These are phyloP conservation scores for Mycena leptocephala DNA, from an alignment of 768 basidiomycete genomes.

Conservation along the genomic window DNA sequence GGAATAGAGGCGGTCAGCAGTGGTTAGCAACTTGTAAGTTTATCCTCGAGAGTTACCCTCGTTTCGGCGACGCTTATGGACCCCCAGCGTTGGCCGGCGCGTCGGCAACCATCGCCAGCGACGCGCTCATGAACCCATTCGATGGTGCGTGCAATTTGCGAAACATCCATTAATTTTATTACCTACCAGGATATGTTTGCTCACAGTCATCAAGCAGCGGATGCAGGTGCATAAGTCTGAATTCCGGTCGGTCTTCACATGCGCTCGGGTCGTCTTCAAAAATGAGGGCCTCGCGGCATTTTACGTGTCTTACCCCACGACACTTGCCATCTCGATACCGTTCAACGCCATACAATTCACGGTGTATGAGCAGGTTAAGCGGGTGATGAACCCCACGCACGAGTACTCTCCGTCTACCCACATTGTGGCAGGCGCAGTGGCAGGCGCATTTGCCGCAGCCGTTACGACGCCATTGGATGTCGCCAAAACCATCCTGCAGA, in stretches of 20 bases:
- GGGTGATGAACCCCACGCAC: constrained; percentile 86
- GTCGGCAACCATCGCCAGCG: constrained; percentile 93
- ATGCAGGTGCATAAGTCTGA: constrained; percentile 98
- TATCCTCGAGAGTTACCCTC: constrained; percentile 6
- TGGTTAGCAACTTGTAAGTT: constrained; percentile 91
- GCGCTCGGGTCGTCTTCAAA: constrained; percentile 87
- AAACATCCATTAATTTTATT: constrained; percentile 21
- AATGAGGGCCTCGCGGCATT: constrained; percentile 93
- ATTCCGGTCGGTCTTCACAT: constrained; percentile 90
- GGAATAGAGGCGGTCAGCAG: constrained; percentile 86
- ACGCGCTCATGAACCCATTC: constrained; percentile 99
- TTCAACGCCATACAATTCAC: constrained; percentile 99
- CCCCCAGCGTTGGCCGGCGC: constrained; percentile 92
- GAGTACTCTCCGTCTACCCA: constrained; percentile 96
- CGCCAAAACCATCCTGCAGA: constrained; percentile 97
- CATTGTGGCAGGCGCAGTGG: constrained; percentile 91
- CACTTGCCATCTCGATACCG: constrained; percentile 95
- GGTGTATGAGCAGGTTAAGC: constrained; percentile 95
- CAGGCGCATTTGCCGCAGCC: constrained; percentile 95
- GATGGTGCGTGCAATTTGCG: constrained; percentile 80
- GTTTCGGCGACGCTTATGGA: constrained; percentile 22
- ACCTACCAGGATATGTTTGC: constrained; percentile 34
- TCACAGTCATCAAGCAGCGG: constrained; percentile 96
- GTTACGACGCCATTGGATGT: constrained; percentile 98
- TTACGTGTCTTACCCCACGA: constrained; percentile 99